Evolutionary conservation across 2,329 filamentous ascomycete species (phyloP).

Genomic region (Huntiella decipiens): DNA sequence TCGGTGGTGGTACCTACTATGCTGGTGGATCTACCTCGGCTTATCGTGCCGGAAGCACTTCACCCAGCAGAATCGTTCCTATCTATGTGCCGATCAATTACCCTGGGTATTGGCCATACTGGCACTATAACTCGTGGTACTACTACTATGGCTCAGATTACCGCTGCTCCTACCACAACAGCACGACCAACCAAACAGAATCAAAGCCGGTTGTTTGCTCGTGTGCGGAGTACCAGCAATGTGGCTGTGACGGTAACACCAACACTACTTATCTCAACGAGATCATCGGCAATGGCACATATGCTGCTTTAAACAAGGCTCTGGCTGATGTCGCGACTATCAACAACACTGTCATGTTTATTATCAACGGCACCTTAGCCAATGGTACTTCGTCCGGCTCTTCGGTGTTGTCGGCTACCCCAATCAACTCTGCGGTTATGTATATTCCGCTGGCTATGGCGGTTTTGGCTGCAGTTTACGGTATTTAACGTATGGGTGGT

Average conservation of each 20-base stretch:
- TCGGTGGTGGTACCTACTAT: slow-evolving; percentile 46
- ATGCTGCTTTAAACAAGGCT: slow-evolving; percentile 37
- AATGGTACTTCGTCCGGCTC: slow-evolving; percentile 36
- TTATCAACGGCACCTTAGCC: slow-evolving; percentile 58
- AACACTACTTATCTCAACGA: slow-evolving; percentile 39
- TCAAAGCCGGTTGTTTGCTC: slow-evolving; percentile 22
- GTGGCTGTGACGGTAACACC: slow-evolving; percentile 54
- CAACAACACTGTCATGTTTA: slow-evolving; percentile 43
- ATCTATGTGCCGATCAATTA: slow-evolving; percentile 29
- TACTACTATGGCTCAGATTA: slow-evolving; percentile 34
- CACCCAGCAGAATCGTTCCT: slow-evolving; percentile 31
- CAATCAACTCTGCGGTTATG: slow-evolving; percentile 20
- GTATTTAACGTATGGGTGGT: not conserved
- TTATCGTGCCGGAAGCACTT: slow-evolving; percentile 35
- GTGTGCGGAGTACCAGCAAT: slow-evolving; percentile 32
- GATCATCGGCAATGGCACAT: slow-evolving; percentile 47
- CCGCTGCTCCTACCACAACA: slow-evolving; percentile 30
- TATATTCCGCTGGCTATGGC: slow-evolving; percentile 31
- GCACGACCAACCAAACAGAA: slow-evolving; percentile 23
- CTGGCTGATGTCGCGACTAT: slow-evolving; percentile 37
- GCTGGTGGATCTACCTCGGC: slow-evolving; percentile 43
- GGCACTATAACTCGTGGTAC: slow-evolving; percentile 43
- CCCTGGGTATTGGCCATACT: slow-evolving; percentile 42
- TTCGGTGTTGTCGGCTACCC: slow-evolving; percentile 10
- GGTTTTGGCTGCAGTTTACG: slow-evolving; percentile 25